A percentile compares a stretch with the other conserved stretches of the same genome.
Evolutionary conservation across 495 filamentous ascomycete genomes (phyloP).

Genomic region (Xylaria palmicola): DNA sequence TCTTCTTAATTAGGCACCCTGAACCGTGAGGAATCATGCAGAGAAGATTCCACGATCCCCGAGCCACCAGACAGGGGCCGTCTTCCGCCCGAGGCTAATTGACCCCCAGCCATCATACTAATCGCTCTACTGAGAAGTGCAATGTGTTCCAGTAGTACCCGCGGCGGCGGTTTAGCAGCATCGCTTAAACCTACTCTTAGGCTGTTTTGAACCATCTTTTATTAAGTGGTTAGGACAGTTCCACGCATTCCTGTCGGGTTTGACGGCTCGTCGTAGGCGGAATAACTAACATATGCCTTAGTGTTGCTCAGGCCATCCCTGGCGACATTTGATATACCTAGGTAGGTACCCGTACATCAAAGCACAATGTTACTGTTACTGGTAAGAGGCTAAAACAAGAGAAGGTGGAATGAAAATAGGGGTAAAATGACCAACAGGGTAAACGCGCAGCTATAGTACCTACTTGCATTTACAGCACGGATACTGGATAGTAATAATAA

Average conservation of each 20-base stretch:
- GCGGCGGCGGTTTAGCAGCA: no score
- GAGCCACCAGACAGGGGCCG: neutral
- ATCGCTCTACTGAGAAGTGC: neutral
- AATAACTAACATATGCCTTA: neutral
- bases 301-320: neutral
- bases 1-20: neutral
- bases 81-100: neutral
- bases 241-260: conserved; percentile 8
- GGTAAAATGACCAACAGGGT: no score
- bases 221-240: neutral
- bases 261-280: neutral
- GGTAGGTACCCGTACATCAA: neutral
- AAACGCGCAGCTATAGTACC: no score
- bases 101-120: neutral
- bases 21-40: conserved; percentile 10
- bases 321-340: neutral
- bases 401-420: neutral
- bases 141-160: no score
- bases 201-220: no score
- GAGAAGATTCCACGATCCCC: conserved; percentile 8
- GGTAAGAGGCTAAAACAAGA: neutral
- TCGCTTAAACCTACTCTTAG: no score
- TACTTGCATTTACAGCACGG: neutral
- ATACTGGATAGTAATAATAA: neutral
- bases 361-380: no score